Evolutionary conservation across 331 rosid genomes (phyloP), one percentile per base, ranked within the genome.

Genomic region (Acacia concinna): DNA sequence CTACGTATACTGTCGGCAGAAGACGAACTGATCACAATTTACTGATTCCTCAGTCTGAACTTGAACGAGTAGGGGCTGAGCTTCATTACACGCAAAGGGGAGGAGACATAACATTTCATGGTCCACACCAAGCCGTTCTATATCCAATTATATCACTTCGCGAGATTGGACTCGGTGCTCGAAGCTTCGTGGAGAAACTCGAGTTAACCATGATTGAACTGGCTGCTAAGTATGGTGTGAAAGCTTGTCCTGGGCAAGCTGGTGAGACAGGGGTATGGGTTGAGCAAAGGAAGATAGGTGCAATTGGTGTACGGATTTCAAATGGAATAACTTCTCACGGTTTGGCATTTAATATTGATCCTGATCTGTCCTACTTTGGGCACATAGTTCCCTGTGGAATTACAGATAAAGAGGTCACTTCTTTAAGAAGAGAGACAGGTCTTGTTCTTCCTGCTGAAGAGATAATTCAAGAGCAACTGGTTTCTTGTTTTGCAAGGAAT

Each of bases 241-340:
- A 84, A 73, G 98, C 98, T 84, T 59, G 73, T 68, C 83, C 90
- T 15, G 99, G 99, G 44, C 60, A 76, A 65, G 75, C 52, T 30
- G 84, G 93, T 37, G 93, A 91, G 82, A 93, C 94, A 0, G 90
- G 95, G 30, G 91, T 88, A 72, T 90, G 95, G 90, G 95, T 90
- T 23, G 91, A 84, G 60, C 90, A 85, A 59, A 90, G 86, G 68
- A 90, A 88, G 79, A 83, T 87, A 7, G 91, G 95, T 12, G 91
- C 95, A 25, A 87, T 88, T 52, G 92, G 92, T 66, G 91, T 90
- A 37, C 82, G 57, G 57, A 88, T 90, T 68, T 90, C 94, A 13
- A 44, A 62, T 83, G 92, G 92, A 64, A 73, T 90, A 60, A 84
- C 91, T 5, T 85, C 93, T 63, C 90, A 88, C 82, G 96, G 92